A percentile compares a stretch with the other conserved stretches of the same genome.
These are phyloP conservation scores for Aspergillus flavus DNA, from an alignment of 2,329 filamentous ascomycete genomes.

Conservation along the genomic window DNA sequence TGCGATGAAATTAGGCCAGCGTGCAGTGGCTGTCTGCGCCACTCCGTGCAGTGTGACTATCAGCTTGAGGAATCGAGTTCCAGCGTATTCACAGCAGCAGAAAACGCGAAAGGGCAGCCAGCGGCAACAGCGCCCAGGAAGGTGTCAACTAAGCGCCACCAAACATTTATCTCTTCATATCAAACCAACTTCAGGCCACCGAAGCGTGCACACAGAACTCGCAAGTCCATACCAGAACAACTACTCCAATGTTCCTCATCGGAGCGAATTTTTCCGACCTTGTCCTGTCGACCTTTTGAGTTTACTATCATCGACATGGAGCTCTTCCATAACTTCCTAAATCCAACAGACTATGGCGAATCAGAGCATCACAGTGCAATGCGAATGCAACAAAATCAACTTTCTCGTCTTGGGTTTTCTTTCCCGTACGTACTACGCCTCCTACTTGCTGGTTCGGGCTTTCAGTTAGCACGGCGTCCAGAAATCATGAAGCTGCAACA, in stretches of 20 bases:
- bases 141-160: background rate
- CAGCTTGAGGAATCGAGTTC: background rate
- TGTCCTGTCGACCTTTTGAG: constrained; percentile 13
- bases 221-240: background rate
- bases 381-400: background rate
- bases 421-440: constrained; percentile 18
- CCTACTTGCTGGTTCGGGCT: constrained; percentile 16
- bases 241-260: background rate
- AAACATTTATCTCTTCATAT: constrained; percentile 12
- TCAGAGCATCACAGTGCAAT: background rate
- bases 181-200: constrained; percentile 11
- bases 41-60: constrained; percentile 15
- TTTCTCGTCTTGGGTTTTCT: constrained; percentile 12
- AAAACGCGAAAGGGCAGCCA: too few species aligned
- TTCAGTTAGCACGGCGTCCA: constrained; percentile 11
- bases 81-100: background rate
- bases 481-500: background rate
- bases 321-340: constrained; percentile 19
- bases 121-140: background rate
- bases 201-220: constrained; percentile 6
- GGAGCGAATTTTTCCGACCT: background rate
- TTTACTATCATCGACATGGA: constrained; percentile 18
- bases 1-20: constrained; percentile 16
- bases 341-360: constrained; percentile 11
- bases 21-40: constrained; percentile 16